Conservation (phyloP, 371 early-diverging fungal genomes). For the Haplosporangium sp. region DNA sequence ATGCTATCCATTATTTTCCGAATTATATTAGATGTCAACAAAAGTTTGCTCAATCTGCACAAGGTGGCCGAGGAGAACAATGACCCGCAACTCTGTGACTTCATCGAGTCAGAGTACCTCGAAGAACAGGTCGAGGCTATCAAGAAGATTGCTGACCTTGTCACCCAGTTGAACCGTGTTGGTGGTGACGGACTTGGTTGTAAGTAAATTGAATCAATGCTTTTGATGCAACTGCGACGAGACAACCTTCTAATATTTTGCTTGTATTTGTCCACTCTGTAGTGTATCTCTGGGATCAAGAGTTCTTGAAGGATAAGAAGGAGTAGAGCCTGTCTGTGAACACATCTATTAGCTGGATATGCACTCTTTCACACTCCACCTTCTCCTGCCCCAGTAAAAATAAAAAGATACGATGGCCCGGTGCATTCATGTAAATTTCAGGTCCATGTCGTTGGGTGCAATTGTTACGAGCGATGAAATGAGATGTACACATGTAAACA, state of each 20-base stretch:
- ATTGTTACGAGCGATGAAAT: too few species aligned
- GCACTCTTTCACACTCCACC: too few species aligned
- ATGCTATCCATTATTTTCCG: too few species aligned
- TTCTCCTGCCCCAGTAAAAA: too few species aligned
- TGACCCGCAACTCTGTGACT: constrained; percentile 69
- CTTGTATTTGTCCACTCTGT: constrained; percentile 24
- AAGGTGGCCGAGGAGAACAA: constrained; percentile 59
- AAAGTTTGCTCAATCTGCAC: constrained; percentile 66
- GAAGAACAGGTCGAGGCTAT: constrained; percentile 77
- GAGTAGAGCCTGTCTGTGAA: too few species aligned
- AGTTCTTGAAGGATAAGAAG: constrained; percentile 57
- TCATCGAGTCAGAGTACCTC: constrained; percentile 68
- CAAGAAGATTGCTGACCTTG: constrained; percentile 72
- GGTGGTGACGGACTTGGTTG: constrained; percentile 63
- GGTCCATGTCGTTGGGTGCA: too few species aligned
- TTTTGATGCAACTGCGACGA: background rate
- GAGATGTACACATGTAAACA: too few species aligned
- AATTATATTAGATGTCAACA: constrained; percentile 65
- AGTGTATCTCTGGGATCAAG: constrained; percentile 76
- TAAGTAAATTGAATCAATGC: constrained; percentile 17
- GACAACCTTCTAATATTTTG: background rate
- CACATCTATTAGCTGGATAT: too few species aligned
- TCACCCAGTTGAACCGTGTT: constrained; percentile 75
- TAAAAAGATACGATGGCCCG: too few species aligned
- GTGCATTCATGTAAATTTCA: too few species aligned